Evolutionary conservation across 2,329 filamentous ascomycete genomes (phyloP).

Genomic region (Phyllosticta citrichinensis): DNA sequence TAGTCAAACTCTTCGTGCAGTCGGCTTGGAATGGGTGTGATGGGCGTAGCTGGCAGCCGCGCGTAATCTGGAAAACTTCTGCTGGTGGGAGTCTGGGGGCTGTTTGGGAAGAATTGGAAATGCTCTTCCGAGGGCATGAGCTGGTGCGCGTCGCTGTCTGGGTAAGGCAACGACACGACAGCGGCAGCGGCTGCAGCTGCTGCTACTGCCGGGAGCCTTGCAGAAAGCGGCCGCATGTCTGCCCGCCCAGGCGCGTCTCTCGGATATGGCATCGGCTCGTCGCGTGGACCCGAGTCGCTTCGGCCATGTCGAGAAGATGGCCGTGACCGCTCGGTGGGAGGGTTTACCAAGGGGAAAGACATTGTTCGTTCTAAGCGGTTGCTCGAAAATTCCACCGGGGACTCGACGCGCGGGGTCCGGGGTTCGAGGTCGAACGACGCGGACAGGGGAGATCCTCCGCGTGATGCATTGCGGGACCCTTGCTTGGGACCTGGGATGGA

Average conservation of each 20-base stretch:
- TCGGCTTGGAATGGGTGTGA: background rate
- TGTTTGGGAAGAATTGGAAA: constrained; percentile 26
- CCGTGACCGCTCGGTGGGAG: constrained; percentile 17
- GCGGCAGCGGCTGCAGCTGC: constrained; percentile 10
- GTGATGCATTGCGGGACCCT: constrained; percentile 13
- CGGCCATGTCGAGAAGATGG: constrained; percentile 20
- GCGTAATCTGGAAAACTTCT: background rate
- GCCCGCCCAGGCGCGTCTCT: constrained; percentile 13
- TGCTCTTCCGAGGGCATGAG: constrained; percentile 35
- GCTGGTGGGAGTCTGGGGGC: background rate
- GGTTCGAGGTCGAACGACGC: background rate
- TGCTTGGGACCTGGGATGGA: background rate
- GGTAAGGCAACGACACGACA: constrained; percentile 32
- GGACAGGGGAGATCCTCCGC: constrained; percentile 1
- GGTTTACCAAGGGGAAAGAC: background rate
- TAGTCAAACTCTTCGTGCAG: constrained; percentile 1
- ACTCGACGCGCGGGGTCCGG: constrained; percentile 2
- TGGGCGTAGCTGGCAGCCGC: background rate
- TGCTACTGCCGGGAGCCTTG: constrained; percentile 16
- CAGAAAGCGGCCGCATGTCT: constrained; percentile 24
- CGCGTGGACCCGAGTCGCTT: constrained; percentile 18
- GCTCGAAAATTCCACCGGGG: background rate
- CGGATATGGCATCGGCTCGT: constrained; percentile 17
- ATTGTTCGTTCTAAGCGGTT: background rate
- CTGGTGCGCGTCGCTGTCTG: constrained; percentile 31